These are phyloP conservation scores for Trichophyton rubrum DNA, from an alignment of 2,329 filamentous ascomycete genomes.

Conservation along the genomic window DNA sequence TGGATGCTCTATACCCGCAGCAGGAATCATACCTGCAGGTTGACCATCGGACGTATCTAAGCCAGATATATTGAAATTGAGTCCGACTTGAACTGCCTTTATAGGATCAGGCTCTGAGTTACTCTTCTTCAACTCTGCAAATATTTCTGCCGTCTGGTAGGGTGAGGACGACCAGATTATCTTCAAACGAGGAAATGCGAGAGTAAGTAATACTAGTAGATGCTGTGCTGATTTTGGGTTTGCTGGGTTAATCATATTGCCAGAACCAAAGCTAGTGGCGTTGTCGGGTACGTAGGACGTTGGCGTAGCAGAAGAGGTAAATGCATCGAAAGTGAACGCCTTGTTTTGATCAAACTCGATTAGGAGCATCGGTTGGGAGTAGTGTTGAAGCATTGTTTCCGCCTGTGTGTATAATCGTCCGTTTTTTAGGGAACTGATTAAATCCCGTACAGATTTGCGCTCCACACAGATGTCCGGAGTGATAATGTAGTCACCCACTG, in stretches of 20 bases:
- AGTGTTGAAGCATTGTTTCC: constrained; percentile 89
- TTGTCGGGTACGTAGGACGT: constrained; percentile 41
- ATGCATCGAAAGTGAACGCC: constrained; percentile 81
- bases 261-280: constrained; percentile 43
- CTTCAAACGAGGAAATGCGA: constrained; percentile 78
- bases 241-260: constrained; percentile 50
- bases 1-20: constrained; percentile 44
- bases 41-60: constrained; percentile 6
- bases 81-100: constrained; percentile 67
- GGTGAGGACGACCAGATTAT: constrained; percentile 91
- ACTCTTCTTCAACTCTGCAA: constrained; percentile 81
- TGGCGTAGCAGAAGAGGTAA: constrained; percentile 30
- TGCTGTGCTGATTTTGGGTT: constrained; percentile 68
- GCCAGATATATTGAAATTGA: constrained; percentile 44
- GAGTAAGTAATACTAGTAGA: constrained; percentile 80
- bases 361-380: constrained; percentile 76
- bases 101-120: constrained; percentile 84
- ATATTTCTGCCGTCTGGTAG: constrained; percentile 95
- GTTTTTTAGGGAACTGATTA: constrained; percentile 84
- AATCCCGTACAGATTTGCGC: constrained; percentile 81
- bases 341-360: constrained; percentile 98
- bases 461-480: constrained; percentile 87
- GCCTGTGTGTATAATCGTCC: constrained; percentile 85
- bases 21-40: constrained; percentile 43
- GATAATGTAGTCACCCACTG: constrained; percentile 90